These are phyloP conservation scores for Hypoxylon sp. DNA, from an alignment of 2,329 filamentous ascomycete species.

Conservation along the genomic window DNA sequence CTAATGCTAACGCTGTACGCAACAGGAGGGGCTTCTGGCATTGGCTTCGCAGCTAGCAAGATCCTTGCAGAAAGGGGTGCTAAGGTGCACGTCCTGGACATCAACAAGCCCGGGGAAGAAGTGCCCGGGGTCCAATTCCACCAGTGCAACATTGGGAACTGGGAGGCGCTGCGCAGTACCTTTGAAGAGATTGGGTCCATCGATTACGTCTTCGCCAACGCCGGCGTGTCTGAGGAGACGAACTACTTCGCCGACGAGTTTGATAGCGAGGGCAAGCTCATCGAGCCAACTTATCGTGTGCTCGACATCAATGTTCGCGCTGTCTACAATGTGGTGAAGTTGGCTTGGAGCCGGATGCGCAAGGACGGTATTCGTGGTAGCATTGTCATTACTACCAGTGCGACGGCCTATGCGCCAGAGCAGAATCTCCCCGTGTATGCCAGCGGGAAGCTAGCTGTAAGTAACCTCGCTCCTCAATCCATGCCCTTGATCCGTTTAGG, in stretches of 20 bases:
- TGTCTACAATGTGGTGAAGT: slow-evolving; percentile 46
- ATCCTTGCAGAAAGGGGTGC: neutral
- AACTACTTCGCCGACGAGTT: slow-evolving; percentile 46
- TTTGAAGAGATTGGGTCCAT: slow-evolving; percentile 39
- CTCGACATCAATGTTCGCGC: slow-evolving; percentile 47
- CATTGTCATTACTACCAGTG: slow-evolving; percentile 49
- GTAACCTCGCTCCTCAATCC: no score
- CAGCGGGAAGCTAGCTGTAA: neutral
- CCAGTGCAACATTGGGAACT: slow-evolving; percentile 40
- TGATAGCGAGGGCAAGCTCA: slow-evolving; percentile 37
- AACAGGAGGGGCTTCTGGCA: neutral
- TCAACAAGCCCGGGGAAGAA: neutral
- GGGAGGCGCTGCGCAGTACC: slow-evolving; percentile 35
- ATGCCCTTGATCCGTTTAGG: neutral
- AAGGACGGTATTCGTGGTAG: slow-evolving; percentile 38
- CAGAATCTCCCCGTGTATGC: slow-evolving; percentile 45
- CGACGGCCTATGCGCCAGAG: slow-evolving; percentile 49
- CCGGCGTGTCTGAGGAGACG: slow-evolving; percentile 45
- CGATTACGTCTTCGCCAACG: slow-evolving; percentile 47
- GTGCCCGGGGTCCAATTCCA: slow-evolving; percentile 15
- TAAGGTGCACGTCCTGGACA: neutral
- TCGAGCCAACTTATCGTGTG: slow-evolving; percentile 37
- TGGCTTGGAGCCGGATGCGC: slow-evolving; percentile 41
- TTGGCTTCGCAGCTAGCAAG: neutral
- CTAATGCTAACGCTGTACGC: neutral